A percentile compares a stretch with the other conserved stretches of the same genome.
phyloP scores from a whole-genome alignment of 139 green algal species.

The Eudorina sp. region DNA sequence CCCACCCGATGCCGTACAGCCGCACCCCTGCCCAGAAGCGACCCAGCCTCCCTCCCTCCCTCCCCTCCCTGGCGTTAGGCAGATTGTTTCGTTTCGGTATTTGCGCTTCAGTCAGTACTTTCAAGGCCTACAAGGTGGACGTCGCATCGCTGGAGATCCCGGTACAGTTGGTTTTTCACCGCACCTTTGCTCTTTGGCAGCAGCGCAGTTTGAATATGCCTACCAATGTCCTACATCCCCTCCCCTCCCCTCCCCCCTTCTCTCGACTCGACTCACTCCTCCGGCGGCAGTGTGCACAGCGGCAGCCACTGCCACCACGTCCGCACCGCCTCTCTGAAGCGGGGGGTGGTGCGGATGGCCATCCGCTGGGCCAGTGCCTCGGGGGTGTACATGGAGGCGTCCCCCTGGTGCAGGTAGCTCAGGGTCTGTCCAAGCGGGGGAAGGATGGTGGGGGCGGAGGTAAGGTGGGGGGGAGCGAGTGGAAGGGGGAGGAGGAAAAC shows the following conservation, averaged over 20 bases:
- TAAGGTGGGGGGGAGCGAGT: neutral
- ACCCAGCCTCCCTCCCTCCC: neutral
- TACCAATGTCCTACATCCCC: neutral
- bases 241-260: neutral
- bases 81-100: too few species aligned
- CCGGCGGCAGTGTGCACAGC: conserved; percentile 9
- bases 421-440: neutral
- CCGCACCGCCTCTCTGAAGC: conserved; percentile 13
- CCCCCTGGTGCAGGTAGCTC: conserved; percentile 11
- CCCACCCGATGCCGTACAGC: too few species aligned
- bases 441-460: neutral
- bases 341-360: neutral
- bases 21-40: too few species aligned
- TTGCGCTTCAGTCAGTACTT: too few species aligned
- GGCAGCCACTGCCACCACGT: conserved; percentile 38
- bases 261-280: neutral
- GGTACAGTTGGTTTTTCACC: too few species aligned
- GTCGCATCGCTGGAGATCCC: too few species aligned
- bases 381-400: conserved; percentile 40
- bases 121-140: too few species aligned
- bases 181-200: too few species aligned
- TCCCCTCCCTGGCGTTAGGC: conserved; percentile 3
- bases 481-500: neutral
- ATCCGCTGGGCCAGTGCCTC: conserved; percentile 7
- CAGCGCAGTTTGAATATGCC: neutral